phyloP scores from a whole-genome alignment of 1,284 basidiomycete genomes.

The Heterobasidion parviporum region DNA sequence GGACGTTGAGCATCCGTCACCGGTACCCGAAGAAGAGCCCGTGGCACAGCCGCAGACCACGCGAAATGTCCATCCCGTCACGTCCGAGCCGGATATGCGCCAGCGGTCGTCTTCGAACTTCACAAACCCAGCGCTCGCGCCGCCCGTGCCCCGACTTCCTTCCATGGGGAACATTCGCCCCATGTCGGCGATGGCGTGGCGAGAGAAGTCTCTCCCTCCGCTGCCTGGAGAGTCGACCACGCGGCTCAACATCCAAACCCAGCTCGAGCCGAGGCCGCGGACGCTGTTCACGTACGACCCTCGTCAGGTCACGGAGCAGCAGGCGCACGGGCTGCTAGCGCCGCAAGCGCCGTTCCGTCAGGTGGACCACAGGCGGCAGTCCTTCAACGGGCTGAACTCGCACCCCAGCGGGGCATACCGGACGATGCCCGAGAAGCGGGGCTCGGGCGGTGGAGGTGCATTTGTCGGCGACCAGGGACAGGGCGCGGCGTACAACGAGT shows the following conservation, averaged over 20 bases:
- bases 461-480: conserved; percentile 11
- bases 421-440: conserved; percentile 29
- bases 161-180: conserved; percentile 22
- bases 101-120: conserved; percentile 27
- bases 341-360: conserved; percentile 58
- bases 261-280: conserved; percentile 45
- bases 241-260: conserved; percentile 26
- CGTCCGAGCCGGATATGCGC: conserved; percentile 55
- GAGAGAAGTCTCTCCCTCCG: conserved; percentile 73
- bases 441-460: conserved; percentile 5
- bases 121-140: conserved; percentile 9
- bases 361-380: conserved; percentile 55
- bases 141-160: conserved; percentile 10
- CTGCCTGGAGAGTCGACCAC: conserved; percentile 49
- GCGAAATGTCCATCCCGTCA: conserved; percentile 39
- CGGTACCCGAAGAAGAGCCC: conserved; percentile 22
- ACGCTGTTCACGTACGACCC: conserved; percentile 59
- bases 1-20: conserved; percentile 19
- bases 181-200: conserved; percentile 30
- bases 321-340: conserved; percentile 37
- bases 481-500: conserved; percentile 49
- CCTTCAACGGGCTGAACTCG: conserved; percentile 58
- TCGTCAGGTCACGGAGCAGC: conserved; percentile 31
- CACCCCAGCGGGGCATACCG: conserved; percentile 42
- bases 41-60: conserved; percentile 12